phyloP scores from a whole-genome alignment of 345 rosid genomes.

The Triadica sebifera region DNA sequence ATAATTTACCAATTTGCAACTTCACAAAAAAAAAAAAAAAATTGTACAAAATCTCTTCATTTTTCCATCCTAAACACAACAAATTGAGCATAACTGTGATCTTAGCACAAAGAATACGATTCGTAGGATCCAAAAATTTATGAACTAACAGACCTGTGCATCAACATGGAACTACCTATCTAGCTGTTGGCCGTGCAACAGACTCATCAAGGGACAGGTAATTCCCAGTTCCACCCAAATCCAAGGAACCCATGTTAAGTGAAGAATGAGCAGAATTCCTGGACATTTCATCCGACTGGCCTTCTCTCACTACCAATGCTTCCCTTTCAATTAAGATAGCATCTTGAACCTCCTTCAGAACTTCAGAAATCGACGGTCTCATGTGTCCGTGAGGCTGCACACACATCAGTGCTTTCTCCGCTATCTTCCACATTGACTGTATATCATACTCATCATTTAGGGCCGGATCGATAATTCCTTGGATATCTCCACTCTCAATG shows the following conservation, averaged over 20 bases:
- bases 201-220: conserved; percentile 61
- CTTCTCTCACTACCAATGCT: conserved; percentile 46
- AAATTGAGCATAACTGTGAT: conserved; percentile 6
- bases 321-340: conserved; percentile 80
- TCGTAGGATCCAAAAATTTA: background rate
- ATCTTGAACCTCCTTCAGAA: conserved; percentile 92
- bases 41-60: conserved; percentile 10
- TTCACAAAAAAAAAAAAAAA: background rate
- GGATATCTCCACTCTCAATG: conserved; percentile 92
- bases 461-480: conserved; percentile 78
- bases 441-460: conserved; percentile 68
- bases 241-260: conserved; percentile 46
- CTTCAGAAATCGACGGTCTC: conserved; percentile 94
- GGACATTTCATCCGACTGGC: conserved; percentile 70
- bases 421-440: conserved; percentile 99
- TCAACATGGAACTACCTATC: conserved; percentile 44
- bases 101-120: conserved; percentile 19
- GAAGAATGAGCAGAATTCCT: conserved; percentile 72
- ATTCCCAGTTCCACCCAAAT: conserved; percentile 52
- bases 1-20: background rate
- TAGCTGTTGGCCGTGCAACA: conserved; percentile 56
- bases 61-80: background rate
- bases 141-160: conserved; percentile 15
- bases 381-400: conserved; percentile 86
- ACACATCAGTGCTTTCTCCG: conserved; percentile 88